Percentiles rank a stretch among this genome's conserved stretches.
phyloP scores from a whole-genome alignment of 192 early-diverging fungal genomes.

The Rhizophagus sp. region DNA sequence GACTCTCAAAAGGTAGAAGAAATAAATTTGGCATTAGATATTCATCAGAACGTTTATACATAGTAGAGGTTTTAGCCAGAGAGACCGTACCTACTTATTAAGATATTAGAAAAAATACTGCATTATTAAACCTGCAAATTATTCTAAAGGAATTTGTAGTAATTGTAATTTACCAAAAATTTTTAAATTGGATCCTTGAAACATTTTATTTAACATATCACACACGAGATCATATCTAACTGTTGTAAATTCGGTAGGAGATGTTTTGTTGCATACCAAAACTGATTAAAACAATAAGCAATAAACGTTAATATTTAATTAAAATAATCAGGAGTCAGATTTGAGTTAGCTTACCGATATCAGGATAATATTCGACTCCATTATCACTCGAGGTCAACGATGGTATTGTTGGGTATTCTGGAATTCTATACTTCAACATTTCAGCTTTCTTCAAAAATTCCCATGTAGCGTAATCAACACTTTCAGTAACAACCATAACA shows the following conservation, averaged over 20 bases:
- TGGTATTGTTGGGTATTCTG: slow-evolving; percentile 38
- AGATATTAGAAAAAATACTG: not conserved
- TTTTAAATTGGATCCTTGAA: slow-evolving; percentile 39
- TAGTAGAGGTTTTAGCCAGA: slow-evolving; percentile 30
- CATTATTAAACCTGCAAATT: not conserved
- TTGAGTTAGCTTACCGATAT: slow-evolving; percentile 34
- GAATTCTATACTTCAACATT: slow-evolving; percentile 42
- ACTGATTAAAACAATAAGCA: slow-evolving; percentile 10
- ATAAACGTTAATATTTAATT: not conserved
- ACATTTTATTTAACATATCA: slow-evolving; percentile 19
- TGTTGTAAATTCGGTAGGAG: slow-evolving; percentile 31
- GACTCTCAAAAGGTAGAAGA: slow-evolving; percentile 32
- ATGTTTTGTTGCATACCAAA: slow-evolving; percentile 43
- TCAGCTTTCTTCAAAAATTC: slow-evolving; percentile 40
- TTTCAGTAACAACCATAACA: slow-evolving; percentile 55
- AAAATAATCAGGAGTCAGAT: not conserved
- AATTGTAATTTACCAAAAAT: slow-evolving; percentile 31
- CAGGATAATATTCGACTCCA: slow-evolving; percentile 39
- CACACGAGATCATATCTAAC: slow-evolving; percentile 23
- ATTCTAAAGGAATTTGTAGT: not conserved
- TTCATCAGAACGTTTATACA: slow-evolving; percentile 15
- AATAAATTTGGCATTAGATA: slow-evolving; percentile 34
- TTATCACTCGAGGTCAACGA: slow-evolving; percentile 9
- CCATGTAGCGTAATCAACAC: slow-evolving; percentile 34
- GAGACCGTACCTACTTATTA: slow-evolving; percentile 35